Conservation (phyloP, 306 rosid species). For the Acacia acuminata region DNA sequence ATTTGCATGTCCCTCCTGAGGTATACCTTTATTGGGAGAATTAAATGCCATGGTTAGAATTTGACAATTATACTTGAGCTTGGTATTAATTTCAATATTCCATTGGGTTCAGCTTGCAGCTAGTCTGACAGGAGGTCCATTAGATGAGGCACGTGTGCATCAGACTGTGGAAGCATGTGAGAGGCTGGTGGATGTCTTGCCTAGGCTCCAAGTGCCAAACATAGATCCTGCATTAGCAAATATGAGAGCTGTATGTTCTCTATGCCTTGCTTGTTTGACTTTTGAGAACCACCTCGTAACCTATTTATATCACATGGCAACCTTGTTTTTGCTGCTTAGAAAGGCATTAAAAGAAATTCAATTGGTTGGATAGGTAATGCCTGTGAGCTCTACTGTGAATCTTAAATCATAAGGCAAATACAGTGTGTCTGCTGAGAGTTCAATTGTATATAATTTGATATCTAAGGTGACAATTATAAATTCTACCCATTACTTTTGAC, state of each 20-base stretch:
- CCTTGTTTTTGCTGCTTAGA: background rate
- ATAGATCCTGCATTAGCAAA: constrained; percentile 74
- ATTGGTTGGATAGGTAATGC: constrained; percentile 4
- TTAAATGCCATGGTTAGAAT: constrained; percentile 17
- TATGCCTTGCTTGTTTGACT: constrained; percentile 27
- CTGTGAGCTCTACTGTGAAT: background rate
- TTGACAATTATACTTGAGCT: constrained; percentile 23
- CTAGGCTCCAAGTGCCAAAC: constrained; percentile 60
- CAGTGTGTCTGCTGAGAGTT: background rate
- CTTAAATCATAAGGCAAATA: background rate
- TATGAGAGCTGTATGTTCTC: constrained; percentile 80
- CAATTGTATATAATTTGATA: background rate
- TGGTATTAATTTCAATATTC: constrained; percentile 37
- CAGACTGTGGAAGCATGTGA: constrained; percentile 89
- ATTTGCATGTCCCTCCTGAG: constrained; percentile 83
- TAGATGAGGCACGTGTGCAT: constrained; percentile 75
- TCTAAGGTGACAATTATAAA: background rate
- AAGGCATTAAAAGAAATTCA: constrained; percentile 1
- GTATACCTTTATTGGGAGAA: constrained; percentile 43
- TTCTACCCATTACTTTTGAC: constrained; percentile 6
- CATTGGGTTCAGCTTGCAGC: constrained; percentile 66
- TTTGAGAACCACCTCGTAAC: background rate
- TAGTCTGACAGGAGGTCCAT: constrained; percentile 79
- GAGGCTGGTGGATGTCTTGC: constrained; percentile 83
- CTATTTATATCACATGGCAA: constrained; percentile 8